Evolutionary conservation across 1,139 yeast genomes (phyloP).

Genomic region (Taphrina betulina): DNA sequence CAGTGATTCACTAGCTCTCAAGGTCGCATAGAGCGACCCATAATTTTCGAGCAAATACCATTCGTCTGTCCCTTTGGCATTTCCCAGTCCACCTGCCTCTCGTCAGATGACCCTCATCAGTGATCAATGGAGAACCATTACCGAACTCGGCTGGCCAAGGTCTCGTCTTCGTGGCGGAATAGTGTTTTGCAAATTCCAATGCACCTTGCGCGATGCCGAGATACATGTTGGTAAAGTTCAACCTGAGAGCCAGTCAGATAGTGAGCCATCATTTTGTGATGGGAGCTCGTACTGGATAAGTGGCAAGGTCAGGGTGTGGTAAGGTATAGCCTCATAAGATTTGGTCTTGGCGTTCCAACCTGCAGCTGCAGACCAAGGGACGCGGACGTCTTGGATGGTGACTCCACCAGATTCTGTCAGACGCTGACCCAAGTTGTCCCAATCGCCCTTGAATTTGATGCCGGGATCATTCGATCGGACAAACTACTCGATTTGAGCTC

Average conservation of each 20-base stretch:
- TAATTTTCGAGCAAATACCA: slow-evolving; percentile 3
- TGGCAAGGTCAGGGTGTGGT: slow-evolving; percentile 1
- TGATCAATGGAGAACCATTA: no score
- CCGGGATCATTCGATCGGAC: slow-evolving; percentile 1
- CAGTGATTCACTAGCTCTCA: slow-evolving; percentile 1
- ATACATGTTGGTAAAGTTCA: slow-evolving; percentile 10
- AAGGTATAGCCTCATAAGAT: slow-evolving; percentile 1
- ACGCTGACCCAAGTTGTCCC: slow-evolving; percentile 9
- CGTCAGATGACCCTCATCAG: no score
- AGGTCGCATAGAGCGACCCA: slow-evolving; percentile 1
- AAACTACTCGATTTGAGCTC: background rate
- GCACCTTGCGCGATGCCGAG: slow-evolving; percentile 8
- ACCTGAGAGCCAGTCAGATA: no score
- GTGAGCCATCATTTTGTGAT: no score
- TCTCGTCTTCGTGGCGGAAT: slow-evolving; percentile 4
- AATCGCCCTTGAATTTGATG: slow-evolving; percentile 8
- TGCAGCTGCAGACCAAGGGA: slow-evolving; percentile 1
- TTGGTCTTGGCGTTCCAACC: slow-evolving; percentile 5
- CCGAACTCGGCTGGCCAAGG: slow-evolving; percentile 1
- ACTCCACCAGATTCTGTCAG: slow-evolving; percentile 7
- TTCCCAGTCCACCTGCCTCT: background rate
- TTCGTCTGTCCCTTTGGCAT: background rate
- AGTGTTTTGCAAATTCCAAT: slow-evolving; percentile 3
- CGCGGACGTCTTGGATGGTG: background rate
- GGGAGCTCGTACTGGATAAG: background rate